Evolutionary conservation across 129 eudicot genomes (phyloP).

Genomic region (Gnaphalium uliginosum): DNA sequence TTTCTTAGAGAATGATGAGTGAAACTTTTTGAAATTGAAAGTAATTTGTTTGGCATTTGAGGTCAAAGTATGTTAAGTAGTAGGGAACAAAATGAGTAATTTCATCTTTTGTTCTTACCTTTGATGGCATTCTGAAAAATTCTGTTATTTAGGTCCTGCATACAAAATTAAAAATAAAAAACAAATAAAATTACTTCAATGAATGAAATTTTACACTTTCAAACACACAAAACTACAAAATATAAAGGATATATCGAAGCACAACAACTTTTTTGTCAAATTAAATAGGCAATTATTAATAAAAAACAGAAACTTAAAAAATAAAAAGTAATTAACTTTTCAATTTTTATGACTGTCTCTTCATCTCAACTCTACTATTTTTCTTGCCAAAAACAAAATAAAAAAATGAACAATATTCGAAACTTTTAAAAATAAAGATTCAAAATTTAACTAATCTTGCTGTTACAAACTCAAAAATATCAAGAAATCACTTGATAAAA

Average conservation of each 20-base stretch:
- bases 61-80: slow-evolving; percentile 7
- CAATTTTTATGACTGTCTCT: not conserved
- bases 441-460: not conserved
- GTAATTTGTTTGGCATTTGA: slow-evolving; percentile 14
- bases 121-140: slow-evolving; percentile 68
- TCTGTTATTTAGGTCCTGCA: slow-evolving; percentile 79
- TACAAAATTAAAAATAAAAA: not conserved
- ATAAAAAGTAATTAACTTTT: slow-evolving; percentile 1
- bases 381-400: not conserved
- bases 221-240: slow-evolving; percentile 22
- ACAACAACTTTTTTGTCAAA: slow-evolving; percentile 19
- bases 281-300: slow-evolving; percentile 3
- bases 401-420: not conserved
- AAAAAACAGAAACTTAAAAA: slow-evolving; percentile 12
- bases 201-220: not conserved
- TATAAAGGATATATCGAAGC: slow-evolving; percentile 13
- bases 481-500: slow-evolving; percentile 9
- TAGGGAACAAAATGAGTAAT: not conserved
- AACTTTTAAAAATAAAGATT: not conserved
- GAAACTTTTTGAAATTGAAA: not conserved
- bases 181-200: slow-evolving; percentile 7
- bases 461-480: not conserved
- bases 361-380: slow-evolving; percentile 17
- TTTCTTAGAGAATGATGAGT: not conserved
- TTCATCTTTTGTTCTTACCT: slow-evolving; percentile 43